These are phyloP conservation scores for Phaffomyces opuntiae DNA, from an alignment of 805 yeast genomes.

Conservation along the genomic window DNA sequence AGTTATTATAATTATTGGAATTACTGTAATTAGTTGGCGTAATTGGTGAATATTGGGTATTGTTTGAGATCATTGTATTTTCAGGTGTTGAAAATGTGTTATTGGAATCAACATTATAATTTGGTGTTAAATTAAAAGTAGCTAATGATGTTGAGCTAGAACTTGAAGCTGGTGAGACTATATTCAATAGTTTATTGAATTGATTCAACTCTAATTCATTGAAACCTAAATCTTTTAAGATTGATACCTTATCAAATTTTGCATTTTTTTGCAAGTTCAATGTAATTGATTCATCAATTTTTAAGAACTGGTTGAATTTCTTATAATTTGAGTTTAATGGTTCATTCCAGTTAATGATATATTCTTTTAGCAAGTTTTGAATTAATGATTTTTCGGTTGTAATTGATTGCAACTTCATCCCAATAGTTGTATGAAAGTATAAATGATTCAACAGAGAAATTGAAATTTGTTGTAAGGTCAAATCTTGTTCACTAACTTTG, in stretches of 20 bases:
- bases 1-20: not conserved
- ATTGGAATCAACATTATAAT: not conserved
- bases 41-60: no score
- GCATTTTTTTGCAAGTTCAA: not conserved
- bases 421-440: slow-evolving; percentile 15
- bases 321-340: slow-evolving; percentile 21
- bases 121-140: slow-evolving; percentile 26
- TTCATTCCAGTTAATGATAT: slow-evolving; percentile 29
- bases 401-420: slow-evolving; percentile 7
- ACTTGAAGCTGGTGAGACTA: slow-evolving; percentile 7
- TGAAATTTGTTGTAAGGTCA: slow-evolving; percentile 27
- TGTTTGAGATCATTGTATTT: no score
- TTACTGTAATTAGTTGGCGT: no score
- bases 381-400: slow-evolving; percentile 21
- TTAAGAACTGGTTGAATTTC: slow-evolving; percentile 5
- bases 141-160: slow-evolving; percentile 1
- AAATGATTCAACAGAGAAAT: slow-evolving; percentile 26
- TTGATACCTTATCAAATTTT: slow-evolving; percentile 3
- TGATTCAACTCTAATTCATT: not conserved
- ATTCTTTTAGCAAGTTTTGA: slow-evolving; percentile 16
- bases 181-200: slow-evolving; percentile 1
- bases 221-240: slow-evolving; percentile 5
- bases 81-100: no score
- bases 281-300: not conserved
- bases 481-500: slow-evolving; percentile 26